Conservation (phyloP, 345 rosid genomes). For the Microthlaspi erraticum region DNA sequence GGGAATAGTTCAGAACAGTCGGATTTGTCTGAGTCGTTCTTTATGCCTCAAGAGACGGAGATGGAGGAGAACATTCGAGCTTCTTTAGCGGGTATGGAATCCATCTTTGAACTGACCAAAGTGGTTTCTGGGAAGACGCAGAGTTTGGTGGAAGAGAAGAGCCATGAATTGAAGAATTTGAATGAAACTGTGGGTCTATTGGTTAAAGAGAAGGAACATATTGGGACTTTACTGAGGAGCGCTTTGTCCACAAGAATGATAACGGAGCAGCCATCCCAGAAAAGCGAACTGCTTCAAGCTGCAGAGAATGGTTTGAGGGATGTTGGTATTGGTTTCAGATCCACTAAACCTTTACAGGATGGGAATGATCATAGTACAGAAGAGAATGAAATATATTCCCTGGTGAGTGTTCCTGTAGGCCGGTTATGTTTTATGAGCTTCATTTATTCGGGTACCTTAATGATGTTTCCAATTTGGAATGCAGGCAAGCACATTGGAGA, state of each 20-base stretch:
- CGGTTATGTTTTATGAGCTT: constrained; percentile 27
- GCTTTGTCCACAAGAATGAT: constrained; percentile 79
- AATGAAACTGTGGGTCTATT: constrained; percentile 69
- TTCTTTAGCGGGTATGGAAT: constrained; percentile 92
- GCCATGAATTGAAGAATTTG: constrained; percentile 62
- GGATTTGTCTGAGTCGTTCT: constrained; percentile 81
- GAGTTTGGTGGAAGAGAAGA: constrained; percentile 70
- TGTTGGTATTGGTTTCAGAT: constrained; percentile 74
- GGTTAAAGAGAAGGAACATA: constrained; percentile 89
- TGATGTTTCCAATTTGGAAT: constrained; percentile 25
- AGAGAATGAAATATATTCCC: constrained; percentile 77
- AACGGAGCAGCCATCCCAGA: constrained; percentile 62
- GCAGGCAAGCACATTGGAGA: constrained; percentile 96
- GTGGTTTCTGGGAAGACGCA: constrained; percentile 66
- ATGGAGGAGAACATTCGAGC: constrained; percentile 88
- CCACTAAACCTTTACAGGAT: constrained; percentile 53
- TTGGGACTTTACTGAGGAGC: constrained; percentile 81
- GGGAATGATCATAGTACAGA: constrained; percentile 52
- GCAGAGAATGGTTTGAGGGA: constrained; percentile 88
- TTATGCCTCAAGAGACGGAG: constrained; percentile 82
- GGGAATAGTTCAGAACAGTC: constrained; percentile 62
- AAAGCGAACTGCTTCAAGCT: constrained; percentile 69
- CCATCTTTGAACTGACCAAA: constrained; percentile 68
- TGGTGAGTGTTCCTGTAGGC: constrained; percentile 58
- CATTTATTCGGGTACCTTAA: constrained; percentile 27